phyloP scores from a whole-genome alignment of 208 protist species.

The Leishmania arabica region DNA sequence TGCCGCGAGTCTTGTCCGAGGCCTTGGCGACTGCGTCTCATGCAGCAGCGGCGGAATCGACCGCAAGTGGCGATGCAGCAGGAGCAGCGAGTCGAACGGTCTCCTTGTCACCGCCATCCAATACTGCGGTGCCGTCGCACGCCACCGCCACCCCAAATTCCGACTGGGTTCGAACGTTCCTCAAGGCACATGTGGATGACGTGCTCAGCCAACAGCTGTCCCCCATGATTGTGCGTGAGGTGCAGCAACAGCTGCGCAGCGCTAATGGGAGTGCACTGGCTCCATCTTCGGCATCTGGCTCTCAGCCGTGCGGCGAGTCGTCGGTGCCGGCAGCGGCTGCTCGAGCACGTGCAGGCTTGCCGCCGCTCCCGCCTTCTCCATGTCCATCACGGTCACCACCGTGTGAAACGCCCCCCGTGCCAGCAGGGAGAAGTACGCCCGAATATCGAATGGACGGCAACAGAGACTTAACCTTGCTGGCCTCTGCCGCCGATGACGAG shows the following conservation, averaged over 20 bases:
- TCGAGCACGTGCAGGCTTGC: neutral
- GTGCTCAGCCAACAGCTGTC: conserved; percentile 15
- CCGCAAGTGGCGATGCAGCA: neutral
- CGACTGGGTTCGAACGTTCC: conserved; percentile 39
- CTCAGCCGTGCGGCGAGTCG: neutral
- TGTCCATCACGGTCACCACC: neutral
- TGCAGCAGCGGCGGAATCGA: neutral
- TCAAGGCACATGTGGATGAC: conserved; percentile 36
- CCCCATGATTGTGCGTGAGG: conserved; percentile 31
- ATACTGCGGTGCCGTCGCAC: neutral
- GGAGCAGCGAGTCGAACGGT: neutral
- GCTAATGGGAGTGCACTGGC: neutral
- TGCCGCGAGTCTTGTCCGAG: conserved; percentile 15
- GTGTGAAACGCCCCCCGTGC: neutral
- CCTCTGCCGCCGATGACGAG: conserved; percentile 16
- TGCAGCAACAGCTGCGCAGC: conserved; percentile 32
- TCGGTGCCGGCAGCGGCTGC: neutral
- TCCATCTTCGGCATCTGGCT: neutral
- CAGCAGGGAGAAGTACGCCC: neutral
- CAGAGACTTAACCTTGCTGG: neutral
- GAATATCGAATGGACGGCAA: neutral
- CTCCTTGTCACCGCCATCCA: conserved; percentile 1
- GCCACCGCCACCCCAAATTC: neutral
- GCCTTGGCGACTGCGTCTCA: neutral
- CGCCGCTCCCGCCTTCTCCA: conserved; percentile 13